Base-by-base conservation (phyloP, 1,139 yeast species). In the Zygoascus sp. region DNA sequence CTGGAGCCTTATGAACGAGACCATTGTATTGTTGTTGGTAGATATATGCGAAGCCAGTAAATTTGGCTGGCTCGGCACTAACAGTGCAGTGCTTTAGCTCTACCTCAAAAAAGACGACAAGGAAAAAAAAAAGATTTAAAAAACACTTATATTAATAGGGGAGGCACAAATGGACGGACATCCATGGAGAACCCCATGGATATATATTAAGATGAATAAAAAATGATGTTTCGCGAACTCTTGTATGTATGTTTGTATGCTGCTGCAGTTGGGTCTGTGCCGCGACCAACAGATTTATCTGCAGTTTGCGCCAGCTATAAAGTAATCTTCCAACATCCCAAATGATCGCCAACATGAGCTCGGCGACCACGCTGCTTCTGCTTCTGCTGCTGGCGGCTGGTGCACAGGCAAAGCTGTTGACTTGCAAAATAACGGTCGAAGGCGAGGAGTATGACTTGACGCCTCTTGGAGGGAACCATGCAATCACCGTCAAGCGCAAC, bases 1-100 rank as follows among this genome's bases (percentile, higher is more conserved):
- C 80, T 92, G 72, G 98, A 92, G 78, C 97, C 97, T 72, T 90
- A 90, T 74, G 97, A 92, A 80, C 88, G 98, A 79, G 98, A 92
- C 69, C 98, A 92, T 77, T 90, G 97, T 84, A 85, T 92, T 66
- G 97, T 92, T 61, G 90, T 92, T 66, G 98, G 97, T 68, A 81
- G 84, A 73, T 92, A 92, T 78, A 76, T 84, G 79, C 86, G 98
- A 82, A 30, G 37, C 20, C 43, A 40, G 30, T 40, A 40, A 16
- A 21, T 20, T 11, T 6, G 25, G 6, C 16, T 4, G 17, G 17
- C 17, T 7, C 34, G n/a, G n/a, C n/a, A n/a, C n/a, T n/a, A n/a
- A n/a, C n/a, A n/a, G n/a, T n/a, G n/a, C n/a, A n/a, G n/a, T n/a
- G n/a, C n/a, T n/a, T n/a, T n/a, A n/a, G n/a, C n/a, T n/a, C n/a